Evolutionary conservation across 768 basidiomycete genomes (phyloP).

Genomic region (Kondoa subrosea): DNA sequence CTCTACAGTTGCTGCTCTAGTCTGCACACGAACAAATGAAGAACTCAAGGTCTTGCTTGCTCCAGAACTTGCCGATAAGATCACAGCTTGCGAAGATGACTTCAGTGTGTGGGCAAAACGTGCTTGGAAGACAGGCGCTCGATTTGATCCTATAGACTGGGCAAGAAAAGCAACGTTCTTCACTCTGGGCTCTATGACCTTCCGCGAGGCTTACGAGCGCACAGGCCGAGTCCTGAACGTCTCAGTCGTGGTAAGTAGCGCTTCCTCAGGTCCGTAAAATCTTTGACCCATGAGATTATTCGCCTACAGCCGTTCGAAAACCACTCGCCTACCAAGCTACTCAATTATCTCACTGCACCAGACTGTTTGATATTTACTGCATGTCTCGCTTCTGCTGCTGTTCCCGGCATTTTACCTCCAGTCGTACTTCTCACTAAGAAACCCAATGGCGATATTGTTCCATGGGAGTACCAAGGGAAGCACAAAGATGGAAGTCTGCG

Average conservation of each 20-base stretch:
- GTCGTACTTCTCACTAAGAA: conserved; percentile 56
- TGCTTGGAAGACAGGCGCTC: conserved; percentile 72
- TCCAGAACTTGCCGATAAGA: conserved; percentile 64
- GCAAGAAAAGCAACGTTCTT: conserved; percentile 80
- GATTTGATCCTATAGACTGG: conserved; percentile 81
- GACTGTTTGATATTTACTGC: conserved; percentile 45
- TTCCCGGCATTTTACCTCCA: conserved; percentile 86
- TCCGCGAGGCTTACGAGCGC: conserved; percentile 78
- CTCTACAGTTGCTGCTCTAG: conserved; percentile 40
- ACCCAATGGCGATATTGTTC: conserved; percentile 20
- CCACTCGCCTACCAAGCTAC: conserved; percentile 70
- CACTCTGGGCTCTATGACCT: conserved; percentile 79
- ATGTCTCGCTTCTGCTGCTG: conserved; percentile 53
- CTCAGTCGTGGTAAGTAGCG: conserved; percentile 34
- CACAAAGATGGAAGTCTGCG: conserved; percentile 32
- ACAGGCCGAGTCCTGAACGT: conserved; percentile 87
- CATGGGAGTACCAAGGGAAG: conserved; percentile 27
- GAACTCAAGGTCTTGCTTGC: conserved; percentile 62
- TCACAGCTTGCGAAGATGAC: conserved; percentile 37
- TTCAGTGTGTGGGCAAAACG: conserved; percentile 31
- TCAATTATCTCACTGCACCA: conserved; percentile 93
- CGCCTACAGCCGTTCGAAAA: conserved; percentile 20
- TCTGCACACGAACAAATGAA: conserved; percentile 72
- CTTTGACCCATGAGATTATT: not conserved
- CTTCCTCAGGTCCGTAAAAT: not conserved